A percentile compares a stretch with the other conserved stretches of the same genome.
These are phyloP conservation scores for Ceratopteris richardii DNA, from an alignment of 75 land plant genomes.

Conservation along the genomic window DNA sequence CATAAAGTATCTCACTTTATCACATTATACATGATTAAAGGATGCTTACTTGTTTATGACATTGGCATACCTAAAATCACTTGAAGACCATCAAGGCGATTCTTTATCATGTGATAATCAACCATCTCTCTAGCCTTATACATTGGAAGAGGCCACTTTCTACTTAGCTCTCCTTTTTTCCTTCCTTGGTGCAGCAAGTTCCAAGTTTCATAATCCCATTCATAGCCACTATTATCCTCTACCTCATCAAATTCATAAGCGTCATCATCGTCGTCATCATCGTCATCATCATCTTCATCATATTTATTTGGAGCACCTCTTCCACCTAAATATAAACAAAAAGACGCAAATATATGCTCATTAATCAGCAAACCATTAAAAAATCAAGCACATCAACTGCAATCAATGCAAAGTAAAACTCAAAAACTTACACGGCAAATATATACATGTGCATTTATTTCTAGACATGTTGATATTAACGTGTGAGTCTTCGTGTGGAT, in stretches of 20 bases:
- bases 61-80: background rate
- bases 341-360: background rate
- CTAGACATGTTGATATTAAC: too few relatives aligned
- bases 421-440: too few relatives aligned
- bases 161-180: background rate
- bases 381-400: background rate
- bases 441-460: too few relatives aligned
- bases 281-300: background rate
- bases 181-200: constrained; percentile 1
- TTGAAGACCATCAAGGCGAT: constrained; percentile 1
- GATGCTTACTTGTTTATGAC: too few relatives aligned
- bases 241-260: background rate
- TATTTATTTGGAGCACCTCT: background rate
- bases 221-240: background rate
- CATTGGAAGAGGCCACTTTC: constrained; percentile 3
- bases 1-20: too few relatives aligned
- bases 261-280: background rate
- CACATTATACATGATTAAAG: too few relatives aligned
- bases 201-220: constrained; percentile 2
- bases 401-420: too few relatives aligned
- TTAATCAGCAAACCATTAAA: background rate
- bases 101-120: constrained; percentile 1
- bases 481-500: too few relatives aligned
- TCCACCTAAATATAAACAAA: background rate
- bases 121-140: constrained; percentile 2